These are phyloP conservation scores for Aspergillus mulundensis DNA, from an alignment of 495 filamentous ascomycete species.

Conservation along the genomic window DNA sequence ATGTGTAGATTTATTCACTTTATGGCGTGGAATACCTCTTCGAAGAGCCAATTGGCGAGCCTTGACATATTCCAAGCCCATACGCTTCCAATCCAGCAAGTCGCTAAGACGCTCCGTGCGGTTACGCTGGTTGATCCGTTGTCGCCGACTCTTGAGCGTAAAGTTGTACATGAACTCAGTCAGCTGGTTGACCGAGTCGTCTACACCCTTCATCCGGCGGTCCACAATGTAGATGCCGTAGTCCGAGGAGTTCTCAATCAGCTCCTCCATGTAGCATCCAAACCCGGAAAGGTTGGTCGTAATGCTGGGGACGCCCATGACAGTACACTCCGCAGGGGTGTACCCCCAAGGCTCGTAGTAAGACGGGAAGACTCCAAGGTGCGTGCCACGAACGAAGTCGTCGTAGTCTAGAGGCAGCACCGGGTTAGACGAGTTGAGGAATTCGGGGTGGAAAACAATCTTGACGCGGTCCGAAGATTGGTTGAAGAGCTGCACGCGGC, in stretches of 20 bases:
- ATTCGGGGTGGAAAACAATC: constrained; percentile 96
- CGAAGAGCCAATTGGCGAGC: constrained; percentile 88
- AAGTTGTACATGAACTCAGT: constrained; percentile 93
- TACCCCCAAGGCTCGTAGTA: constrained; percentile 99
- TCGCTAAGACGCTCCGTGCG: constrained; percentile 95
- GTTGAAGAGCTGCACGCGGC: constrained; percentile 95
- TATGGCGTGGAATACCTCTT: constrained; percentile 48
- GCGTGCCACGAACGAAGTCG: constrained; percentile 95
- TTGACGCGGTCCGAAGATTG: constrained; percentile 93
- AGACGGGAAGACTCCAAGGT: constrained; percentile 90
- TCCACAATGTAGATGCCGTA: constrained; percentile 99
- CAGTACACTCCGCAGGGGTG: constrained; percentile 95
- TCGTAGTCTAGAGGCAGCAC: constrained; percentile 96
- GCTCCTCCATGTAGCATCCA: constrained; percentile 98
- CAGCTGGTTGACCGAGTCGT: constrained; percentile 95
- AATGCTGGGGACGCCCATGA: constrained; percentile 98
- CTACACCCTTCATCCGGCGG: constrained; percentile 89
- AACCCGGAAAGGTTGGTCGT: constrained; percentile 98
- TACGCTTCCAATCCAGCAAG: constrained; percentile 96
- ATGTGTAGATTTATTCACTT: neutral
- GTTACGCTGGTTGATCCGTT: constrained; percentile 98
- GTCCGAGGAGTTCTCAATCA: constrained; percentile 95
- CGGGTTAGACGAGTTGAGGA: constrained; percentile 91
- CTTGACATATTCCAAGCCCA: constrained; percentile 99
- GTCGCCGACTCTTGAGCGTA: constrained; percentile 84